Conservation (phyloP, 768 basidiomycete species). For the Termitomyces bulborhizus region DNA sequence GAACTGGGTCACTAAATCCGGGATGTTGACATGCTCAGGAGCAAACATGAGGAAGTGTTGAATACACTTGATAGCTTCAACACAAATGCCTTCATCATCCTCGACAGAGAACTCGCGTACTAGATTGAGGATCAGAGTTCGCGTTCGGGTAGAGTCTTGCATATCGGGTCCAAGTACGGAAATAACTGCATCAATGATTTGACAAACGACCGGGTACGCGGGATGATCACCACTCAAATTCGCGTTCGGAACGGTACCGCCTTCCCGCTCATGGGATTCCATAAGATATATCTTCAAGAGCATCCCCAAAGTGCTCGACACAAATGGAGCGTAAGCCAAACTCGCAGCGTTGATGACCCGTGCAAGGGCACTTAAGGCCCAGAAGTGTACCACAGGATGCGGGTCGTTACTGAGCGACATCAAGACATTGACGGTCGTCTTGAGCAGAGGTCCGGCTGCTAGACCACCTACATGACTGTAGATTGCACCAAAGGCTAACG, state of each 20-base stretch:
- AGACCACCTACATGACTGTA: constrained; percentile 90
- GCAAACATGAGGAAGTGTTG: constrained; percentile 98
- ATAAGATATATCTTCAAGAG: constrained; percentile 84
- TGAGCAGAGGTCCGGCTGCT: constrained; percentile 90
- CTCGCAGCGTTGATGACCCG: constrained; percentile 89
- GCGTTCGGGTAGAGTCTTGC: constrained; percentile 75
- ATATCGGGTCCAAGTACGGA: constrained; percentile 94
- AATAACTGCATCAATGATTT: constrained; percentile 89
- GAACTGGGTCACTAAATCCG: constrained; percentile 74
- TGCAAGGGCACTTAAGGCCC: constrained; percentile 81
- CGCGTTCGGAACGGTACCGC: constrained; percentile 73
- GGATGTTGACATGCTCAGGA: constrained; percentile 75
- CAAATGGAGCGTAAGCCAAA: constrained; percentile 85
- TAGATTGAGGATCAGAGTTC: constrained; percentile 78
- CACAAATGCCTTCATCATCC: constrained; percentile 79
- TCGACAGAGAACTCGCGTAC: constrained; percentile 83
- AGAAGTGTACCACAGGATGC: constrained; percentile 94
- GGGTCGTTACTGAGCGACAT: constrained; percentile 95
- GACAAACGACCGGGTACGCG: constrained; percentile 86
- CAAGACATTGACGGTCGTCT: constrained; percentile 91
- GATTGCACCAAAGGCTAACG: constrained; percentile 86
- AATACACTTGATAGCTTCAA: constrained; percentile 93
- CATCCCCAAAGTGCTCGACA: constrained; percentile 84
- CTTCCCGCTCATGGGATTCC: constrained; percentile 90
- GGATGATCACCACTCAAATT: constrained; percentile 90